Base-by-base conservation (phyloP, 352 stramenopile genomes). In the Pythium aphanidermatum region DNA sequence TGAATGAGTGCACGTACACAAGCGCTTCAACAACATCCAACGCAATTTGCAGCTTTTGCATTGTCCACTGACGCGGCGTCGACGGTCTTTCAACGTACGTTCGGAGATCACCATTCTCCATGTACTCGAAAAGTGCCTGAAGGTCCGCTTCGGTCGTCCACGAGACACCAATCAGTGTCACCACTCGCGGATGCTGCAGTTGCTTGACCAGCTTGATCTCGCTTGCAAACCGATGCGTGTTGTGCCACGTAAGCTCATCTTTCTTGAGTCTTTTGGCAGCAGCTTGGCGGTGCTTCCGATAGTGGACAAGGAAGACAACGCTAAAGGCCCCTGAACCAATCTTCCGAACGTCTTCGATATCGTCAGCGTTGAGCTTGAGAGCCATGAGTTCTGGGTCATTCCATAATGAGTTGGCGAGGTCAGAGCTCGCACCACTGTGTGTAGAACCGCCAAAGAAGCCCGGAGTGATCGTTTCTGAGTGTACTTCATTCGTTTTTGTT, bases 191-290 rank as follows among this genome's bases (percentile, higher is more conserved):
- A 30, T 92, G 80, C 13, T 86, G 63, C 1, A 92, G 55, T 11
- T 55, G 51, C 1, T 73, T 50, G 2, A 88, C 65, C 35, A 94
- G 68, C 42, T 85, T 88, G 54, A 92, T 83, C 43, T 94, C 82
- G 3, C 55, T 65, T 8, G 86, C 51, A 25, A 94, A 94, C 8
- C 44, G 52, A 11, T 79, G 65, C 0, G 63, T 79, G 13, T 65
- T 59, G 12, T 76, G 47, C 28, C 60, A 66, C 5, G 55, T 78
- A 0, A 68, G 45, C 16, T 85, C 60, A 31, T 60, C 44, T 5
- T 61, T 58, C 17, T 61, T 55, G n/a, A 76, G 55, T 1, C 63
- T 65, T 35, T 80, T 76, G 0, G 68, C 60, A 5, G 65, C 63
- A 2, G 66, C 29, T 3, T 70, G 27, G 12, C 63, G 51, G 0